Evolutionary conservation across 2,329 filamentous ascomycete genomes (phyloP).

Genomic region (Pestalotiopsis sp.): DNA sequence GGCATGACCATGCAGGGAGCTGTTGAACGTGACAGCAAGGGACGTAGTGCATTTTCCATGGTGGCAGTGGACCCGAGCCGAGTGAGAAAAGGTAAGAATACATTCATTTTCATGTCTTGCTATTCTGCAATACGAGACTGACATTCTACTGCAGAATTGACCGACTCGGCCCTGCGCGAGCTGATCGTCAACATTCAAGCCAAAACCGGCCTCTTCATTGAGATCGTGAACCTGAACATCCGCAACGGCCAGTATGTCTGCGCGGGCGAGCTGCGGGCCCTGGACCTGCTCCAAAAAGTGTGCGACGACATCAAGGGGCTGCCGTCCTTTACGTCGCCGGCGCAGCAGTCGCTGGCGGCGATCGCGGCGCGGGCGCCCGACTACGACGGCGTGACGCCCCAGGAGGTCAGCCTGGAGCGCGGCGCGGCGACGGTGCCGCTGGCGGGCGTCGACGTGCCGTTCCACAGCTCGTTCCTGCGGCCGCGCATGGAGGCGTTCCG

Average conservation of each 20-base stretch:
- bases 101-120: neutral
- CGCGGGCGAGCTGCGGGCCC: slow-evolving; percentile 35
- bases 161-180: slow-evolving; percentile 24
- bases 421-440: slow-evolving; percentile 33
- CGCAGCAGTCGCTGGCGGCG: slow-evolving; percentile 34
- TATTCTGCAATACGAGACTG: neutral
- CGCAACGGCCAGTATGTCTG: slow-evolving; percentile 37
- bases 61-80: slow-evolving; percentile 31
- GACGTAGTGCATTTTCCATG: slow-evolving; percentile 30
- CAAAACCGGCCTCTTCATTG: slow-evolving; percentile 26
- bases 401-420: slow-evolving; percentile 19
- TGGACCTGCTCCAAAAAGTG: slow-evolving; percentile 49
- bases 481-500: slow-evolving; percentile 31
- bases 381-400: slow-evolving; percentile 15
- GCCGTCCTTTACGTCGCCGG: slow-evolving; percentile 28
- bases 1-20: slow-evolving; percentile 36
- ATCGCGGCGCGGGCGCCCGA: slow-evolving; percentile 10
- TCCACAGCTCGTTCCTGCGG: slow-evolving; percentile 30
- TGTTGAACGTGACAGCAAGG: slow-evolving; percentile 28
- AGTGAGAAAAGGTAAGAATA: slow-evolving; percentile 16
- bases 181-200: slow-evolving; percentile 26
- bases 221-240: slow-evolving; percentile 38
- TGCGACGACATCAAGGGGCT: slow-evolving; percentile 65
- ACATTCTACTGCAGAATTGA: slow-evolving; percentile 18
- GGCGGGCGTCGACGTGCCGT: slow-evolving; percentile 34